Base-by-base conservation (phyloP, 2,329 filamentous ascomycete species). In the Aspergillus thermomutatus region DNA sequence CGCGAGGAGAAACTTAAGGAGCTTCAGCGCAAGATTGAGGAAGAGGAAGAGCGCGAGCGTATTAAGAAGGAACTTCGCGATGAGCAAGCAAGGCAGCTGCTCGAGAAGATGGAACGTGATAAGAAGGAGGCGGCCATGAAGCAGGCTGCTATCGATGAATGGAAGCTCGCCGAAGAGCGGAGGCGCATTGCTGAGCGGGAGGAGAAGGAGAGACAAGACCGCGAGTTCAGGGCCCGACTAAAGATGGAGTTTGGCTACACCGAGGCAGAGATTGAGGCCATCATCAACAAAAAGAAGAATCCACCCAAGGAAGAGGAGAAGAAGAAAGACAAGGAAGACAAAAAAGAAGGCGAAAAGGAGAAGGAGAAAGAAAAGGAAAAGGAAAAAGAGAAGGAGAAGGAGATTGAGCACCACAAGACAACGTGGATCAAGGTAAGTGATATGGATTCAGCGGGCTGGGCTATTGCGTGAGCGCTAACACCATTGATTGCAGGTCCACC, bases 31-130 rank as follows among this genome's bases (percentile, higher is more conserved):
- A 69, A 72, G 56, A 66, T 72, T 21, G 71, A 75, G 25, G 72
- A 79, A 54, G 76, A 78, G 56, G 75, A 78, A 50, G 77, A 80
- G 56, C 77, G 80, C 45, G 78, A 80, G 40, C 69, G 64, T 8
- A 62, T 75, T 25, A 71, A 66, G 58, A 65, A 70, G 54, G 64
- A 75, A 56, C 60, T 74, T 19, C 58, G 63, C n/a, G 72, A 71
- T 19, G 81, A 84, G 64, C 75, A 84, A 53, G 66, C 65, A 4
- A 62, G 66, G 27, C 76, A 79, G 53, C 76, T 74, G 2, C 65
- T 68, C 3, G 66, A 67, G 25, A 66, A 68, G n/a, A 67, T 70
- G 43, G 69, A 75, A 54, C 63, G 63, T n/a, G 62, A 61, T 45
- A 61, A 61, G 34, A 67, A 71, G 54, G 65, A 73, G 55, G 54